A percentile compares a stretch with the other conserved stretches of the same genome.
phyloP scores from a whole-genome alignment of 2,329 filamentous ascomycete genomes.

The Ophiosphaerella korrae region DNA sequence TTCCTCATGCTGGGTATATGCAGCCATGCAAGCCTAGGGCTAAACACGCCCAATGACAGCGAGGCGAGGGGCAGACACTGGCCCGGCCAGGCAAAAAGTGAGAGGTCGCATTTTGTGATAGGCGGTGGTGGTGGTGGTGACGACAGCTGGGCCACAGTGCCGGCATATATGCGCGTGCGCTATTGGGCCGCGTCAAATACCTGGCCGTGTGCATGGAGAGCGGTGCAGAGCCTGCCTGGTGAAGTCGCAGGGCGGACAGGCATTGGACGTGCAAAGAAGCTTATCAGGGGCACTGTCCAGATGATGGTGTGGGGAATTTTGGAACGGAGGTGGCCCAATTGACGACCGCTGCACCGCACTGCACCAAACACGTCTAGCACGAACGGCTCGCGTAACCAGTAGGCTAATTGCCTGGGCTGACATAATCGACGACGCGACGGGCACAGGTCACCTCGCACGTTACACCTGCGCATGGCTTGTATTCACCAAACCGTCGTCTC shows the following conservation, averaged over 20 bases:
- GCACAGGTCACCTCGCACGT: no score
- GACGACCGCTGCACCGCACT: no score
- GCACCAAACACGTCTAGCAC: no score
- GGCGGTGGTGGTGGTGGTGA: constrained; percentile 22
- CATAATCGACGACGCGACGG: no score
- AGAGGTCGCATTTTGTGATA: constrained; percentile 35
- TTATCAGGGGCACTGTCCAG: constrained; percentile 34
- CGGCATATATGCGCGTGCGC: constrained; percentile 19
- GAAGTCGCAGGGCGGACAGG: constrained; percentile 10
- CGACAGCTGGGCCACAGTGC: constrained; percentile 19
- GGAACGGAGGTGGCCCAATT: constrained; percentile 11
- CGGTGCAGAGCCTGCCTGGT: constrained; percentile 20
- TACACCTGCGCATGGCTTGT: no score
- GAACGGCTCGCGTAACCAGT: no score
- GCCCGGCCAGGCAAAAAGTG: constrained; percentile 28
- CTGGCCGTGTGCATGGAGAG: constrained; percentile 7
- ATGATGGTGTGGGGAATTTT: constrained; percentile 22
- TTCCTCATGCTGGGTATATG: constrained; percentile 45
- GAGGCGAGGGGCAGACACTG: constrained; percentile 17
- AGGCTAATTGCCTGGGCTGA: no score
- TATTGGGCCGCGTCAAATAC: constrained; percentile 26
- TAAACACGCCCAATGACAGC: constrained; percentile 30
- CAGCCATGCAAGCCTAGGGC: constrained; percentile 28
- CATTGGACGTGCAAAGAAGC: constrained; percentile 35
- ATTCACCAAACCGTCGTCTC: neutral